Conservation (phyloP, 2,329 filamentous ascomycete genomes). For the Purpureocillium takamizusanense region DNA sequence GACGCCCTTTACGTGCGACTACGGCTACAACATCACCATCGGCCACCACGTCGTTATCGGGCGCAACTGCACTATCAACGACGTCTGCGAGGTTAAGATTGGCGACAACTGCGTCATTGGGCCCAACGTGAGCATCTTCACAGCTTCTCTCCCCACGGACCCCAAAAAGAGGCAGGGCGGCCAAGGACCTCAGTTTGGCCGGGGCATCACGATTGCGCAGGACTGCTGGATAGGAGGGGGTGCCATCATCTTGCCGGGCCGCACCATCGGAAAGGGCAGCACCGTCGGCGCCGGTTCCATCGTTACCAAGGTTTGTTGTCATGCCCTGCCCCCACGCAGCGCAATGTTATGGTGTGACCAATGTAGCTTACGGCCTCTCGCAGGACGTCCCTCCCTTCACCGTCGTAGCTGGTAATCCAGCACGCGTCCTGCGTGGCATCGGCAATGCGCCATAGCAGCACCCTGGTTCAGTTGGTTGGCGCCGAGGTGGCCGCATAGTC, state of each 20-base stretch:
- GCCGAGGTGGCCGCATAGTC: conserved; percentile 1
- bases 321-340: background rate
- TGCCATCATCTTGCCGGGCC: conserved; percentile 67
- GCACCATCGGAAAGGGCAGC: conserved; percentile 69
- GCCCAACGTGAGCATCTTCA: conserved; percentile 80
- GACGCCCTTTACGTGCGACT: conserved; percentile 84
- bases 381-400: conserved; percentile 58
- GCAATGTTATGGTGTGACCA: background rate
- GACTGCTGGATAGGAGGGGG: conserved; percentile 79
- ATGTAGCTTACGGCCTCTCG: background rate
- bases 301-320: conserved; percentile 64
- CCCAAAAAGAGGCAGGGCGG: conserved; percentile 65
- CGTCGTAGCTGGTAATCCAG: conserved; percentile 64
- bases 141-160: conserved; percentile 63
- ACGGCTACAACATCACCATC: conserved; percentile 89
- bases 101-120: conserved; percentile 71
- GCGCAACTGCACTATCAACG: conserved; percentile 75
- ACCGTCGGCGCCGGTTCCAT: conserved; percentile 78
- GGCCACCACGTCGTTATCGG: conserved; percentile 79
- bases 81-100: conserved; percentile 76
- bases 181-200: conserved; percentile 61
- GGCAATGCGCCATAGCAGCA: conserved; percentile 18
- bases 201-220: conserved; percentile 68
- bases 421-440: conserved; percentile 41
- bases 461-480: background rate